Base-by-base conservation (phyloP, 2,329 filamentous ascomycete species). In the Hypoxylon sp. region DNA sequence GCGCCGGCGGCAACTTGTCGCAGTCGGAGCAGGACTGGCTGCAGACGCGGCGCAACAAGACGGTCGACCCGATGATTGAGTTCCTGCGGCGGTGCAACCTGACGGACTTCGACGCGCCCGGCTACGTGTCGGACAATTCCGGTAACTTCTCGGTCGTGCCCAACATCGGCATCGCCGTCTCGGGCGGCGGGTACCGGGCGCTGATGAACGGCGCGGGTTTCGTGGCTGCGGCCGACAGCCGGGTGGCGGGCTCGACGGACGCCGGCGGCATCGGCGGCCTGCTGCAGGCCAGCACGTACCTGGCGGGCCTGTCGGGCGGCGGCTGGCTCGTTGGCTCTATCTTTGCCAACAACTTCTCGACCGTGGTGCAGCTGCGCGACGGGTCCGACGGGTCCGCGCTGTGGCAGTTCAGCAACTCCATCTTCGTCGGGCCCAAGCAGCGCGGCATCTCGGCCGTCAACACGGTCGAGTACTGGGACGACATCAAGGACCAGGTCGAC, bases 311-410 rank as follows among this genome's bases (percentile, higher is more conserved):
- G 0, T 92, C 89, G 19, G 91, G 91, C 4, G 91, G 91, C 43
- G 85, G 87, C 50, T 94, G 91, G 91, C 80, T 93, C 17, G 84
- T 94, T 2, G 90, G 91, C 2, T 91, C 88, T 28, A 81, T 94
- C 1, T 92, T 86, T 67, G 80, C 87, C 54, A 93, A 94, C 78
- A 94, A 93, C 75, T 93, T 91, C 73, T 90, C 89, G 0, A 86
- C 86, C 0, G 84, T 94, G 1, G 39, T 73, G 56, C 44, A 76
- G 71, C 65, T 74, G 58, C 69, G 71, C 6, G 72, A 75, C 41
- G 76, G 75, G 3, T 68, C 67, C 47, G 19, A 72, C 0, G 71
- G 71, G 54, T 75, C 73, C 0, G 54, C 68, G 0, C 65, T 79
- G 3, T 79, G 78, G 78, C 73, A 77, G 49, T 76, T 80, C 58